Conservation (phyloP, 176 grass and related monocot genomes). For the Raddia guianensis region DNA sequence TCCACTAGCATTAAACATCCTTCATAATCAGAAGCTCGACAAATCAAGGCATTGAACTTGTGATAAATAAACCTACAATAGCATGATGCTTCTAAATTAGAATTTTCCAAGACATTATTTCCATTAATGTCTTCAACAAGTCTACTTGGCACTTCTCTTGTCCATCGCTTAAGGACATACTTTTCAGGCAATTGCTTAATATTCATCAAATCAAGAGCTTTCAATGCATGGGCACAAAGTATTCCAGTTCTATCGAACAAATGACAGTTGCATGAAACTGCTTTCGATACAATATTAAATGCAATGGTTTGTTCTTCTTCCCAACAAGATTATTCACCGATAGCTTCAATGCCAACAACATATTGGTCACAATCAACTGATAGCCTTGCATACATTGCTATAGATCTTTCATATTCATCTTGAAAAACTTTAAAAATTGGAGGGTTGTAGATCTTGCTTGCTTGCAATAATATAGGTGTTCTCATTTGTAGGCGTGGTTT, state of each 20-base stretch:
- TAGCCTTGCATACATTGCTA: too few relatives aligned
- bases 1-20: background rate
- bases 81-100: background rate
- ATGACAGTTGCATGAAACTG: constrained; percentile 32
- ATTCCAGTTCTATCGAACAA: constrained; percentile 43
- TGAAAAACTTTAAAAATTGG: too few relatives aligned
- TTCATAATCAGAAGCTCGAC: background rate
- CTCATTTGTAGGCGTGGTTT: too few relatives aligned
- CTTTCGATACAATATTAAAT: constrained; percentile 30
- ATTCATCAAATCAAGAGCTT: too few relatives aligned
- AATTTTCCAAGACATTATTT: background rate
- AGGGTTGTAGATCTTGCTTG: too few relatives aligned
- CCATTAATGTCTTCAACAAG: background rate
- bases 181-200: too few relatives aligned
- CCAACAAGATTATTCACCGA: too few relatives aligned
- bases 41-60: background rate
- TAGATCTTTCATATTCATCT: too few relatives aligned
- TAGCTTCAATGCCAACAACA: too few relatives aligned
- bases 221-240: background rate
- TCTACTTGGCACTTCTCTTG: constrained; percentile 23
- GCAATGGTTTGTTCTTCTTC: constrained; percentile 21
- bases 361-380: too few relatives aligned
- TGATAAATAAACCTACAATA: background rate
- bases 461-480: too few relatives aligned
- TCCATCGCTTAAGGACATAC: constrained; percentile 27